phyloP scores from a whole-genome alignment of 140 eudicot species.

The Flaveria floridana region DNA sequence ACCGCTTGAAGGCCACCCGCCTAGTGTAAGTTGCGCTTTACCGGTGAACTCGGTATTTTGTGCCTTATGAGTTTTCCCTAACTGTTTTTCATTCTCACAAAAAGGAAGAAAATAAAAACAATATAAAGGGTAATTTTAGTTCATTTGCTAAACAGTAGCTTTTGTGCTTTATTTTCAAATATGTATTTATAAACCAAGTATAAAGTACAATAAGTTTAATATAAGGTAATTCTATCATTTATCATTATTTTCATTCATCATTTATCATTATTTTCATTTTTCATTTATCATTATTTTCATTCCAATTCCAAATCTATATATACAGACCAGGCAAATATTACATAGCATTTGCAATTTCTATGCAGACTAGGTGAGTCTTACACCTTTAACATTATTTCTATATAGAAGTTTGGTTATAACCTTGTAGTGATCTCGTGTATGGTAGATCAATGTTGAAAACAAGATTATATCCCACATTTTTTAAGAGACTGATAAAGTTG shows the following conservation, averaged over 20 bases:
- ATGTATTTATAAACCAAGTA: slow-evolving; percentile 5
- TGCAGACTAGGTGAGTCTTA: slow-evolving; percentile 65
- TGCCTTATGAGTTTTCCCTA: background rate
- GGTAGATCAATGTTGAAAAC: background rate
- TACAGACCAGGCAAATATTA: slow-evolving; percentile 61
- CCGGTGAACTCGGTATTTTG: background rate
- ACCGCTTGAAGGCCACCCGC: too few species aligned
- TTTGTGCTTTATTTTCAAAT: background rate
- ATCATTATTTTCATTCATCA: background rate
- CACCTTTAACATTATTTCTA: background rate
- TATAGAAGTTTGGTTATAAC: slow-evolving; percentile 3
- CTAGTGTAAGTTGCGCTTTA: background rate
- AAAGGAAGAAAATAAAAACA: background rate
- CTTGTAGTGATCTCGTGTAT: slow-evolving; percentile 6
- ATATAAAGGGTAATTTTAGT: background rate
- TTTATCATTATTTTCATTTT: background rate
- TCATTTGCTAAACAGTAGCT: background rate
- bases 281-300: background rate
- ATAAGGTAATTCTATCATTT: background rate
- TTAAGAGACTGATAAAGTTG: background rate
- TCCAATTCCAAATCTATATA: background rate
- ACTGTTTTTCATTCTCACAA: background rate
- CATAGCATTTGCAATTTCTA: too few species aligned
- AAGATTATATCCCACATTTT: background rate
- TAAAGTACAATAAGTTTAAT: background rate